phyloP scores from a whole-genome alignment of 2,329 filamentous ascomycete species.

The Microsporum audouinii region DNA sequence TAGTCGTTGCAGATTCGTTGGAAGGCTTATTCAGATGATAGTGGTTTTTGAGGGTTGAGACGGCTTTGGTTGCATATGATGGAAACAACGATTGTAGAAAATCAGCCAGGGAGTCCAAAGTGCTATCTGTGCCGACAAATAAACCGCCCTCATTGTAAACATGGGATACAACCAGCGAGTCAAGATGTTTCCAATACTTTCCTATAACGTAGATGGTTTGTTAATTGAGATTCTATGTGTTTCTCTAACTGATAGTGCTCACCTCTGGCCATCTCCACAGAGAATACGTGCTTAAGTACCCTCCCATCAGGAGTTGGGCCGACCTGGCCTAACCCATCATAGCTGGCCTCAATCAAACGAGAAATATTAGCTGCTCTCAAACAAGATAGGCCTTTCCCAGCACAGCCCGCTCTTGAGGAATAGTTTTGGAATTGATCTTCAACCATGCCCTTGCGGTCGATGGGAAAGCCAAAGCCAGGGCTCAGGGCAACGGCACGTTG shows the following conservation, averaged over 20 bases:
- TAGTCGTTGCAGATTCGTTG: neutral
- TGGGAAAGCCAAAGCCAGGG: slow-evolving; percentile 20
- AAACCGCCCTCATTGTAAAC: slow-evolving; percentile 24
- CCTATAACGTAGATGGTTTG: slow-evolving; percentile 10
- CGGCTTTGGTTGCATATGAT: neutral
- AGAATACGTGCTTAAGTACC: slow-evolving; percentile 17
- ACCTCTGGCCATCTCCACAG: slow-evolving; percentile 23
- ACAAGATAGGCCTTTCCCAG: neutral
- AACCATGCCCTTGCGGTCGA: slow-evolving; percentile 16
- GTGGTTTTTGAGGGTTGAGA: neutral
- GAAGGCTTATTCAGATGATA: neutral
- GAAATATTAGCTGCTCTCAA: slow-evolving; percentile 1
- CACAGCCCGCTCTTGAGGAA: neutral
- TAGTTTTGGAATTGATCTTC: neutral
- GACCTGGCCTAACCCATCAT: neutral
- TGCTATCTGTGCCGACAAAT: slow-evolving; percentile 13
- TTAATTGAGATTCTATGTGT: neutral
- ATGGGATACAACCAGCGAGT: slow-evolving; percentile 26
- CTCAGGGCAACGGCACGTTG: slow-evolving; percentile 25
- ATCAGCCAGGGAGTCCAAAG: neutral
- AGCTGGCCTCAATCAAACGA: neutral
- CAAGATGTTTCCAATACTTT: slow-evolving; percentile 24
- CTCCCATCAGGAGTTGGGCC: neutral
- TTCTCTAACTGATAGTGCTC: neutral
- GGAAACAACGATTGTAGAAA: neutral